A percentile compares a stretch with the other conserved stretches of the same genome.
phyloP scores from a whole-genome alignment of 768 basidiomycete genomes.

The Russula sp. region DNA sequence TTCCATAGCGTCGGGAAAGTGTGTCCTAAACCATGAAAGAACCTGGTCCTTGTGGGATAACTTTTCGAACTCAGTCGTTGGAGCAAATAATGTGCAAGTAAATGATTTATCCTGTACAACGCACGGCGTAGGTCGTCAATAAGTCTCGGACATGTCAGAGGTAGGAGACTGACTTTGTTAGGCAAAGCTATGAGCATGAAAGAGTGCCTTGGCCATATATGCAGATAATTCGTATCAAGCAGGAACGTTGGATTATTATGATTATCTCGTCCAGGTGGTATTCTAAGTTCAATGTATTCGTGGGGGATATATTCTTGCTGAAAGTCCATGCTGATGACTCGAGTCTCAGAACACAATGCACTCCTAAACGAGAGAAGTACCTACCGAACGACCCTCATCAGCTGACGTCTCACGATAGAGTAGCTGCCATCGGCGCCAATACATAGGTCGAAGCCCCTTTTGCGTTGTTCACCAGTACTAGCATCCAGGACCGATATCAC shows the following conservation, averaged over 20 bases:
- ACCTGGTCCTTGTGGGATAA: constrained; percentile 51
- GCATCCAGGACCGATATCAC: constrained; percentile 46
- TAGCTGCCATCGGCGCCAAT: constrained; percentile 94
- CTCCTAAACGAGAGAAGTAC: constrained; percentile 31
- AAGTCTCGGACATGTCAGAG: constrained; percentile 21
- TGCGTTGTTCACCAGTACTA: constrained; percentile 35
- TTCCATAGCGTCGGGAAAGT: constrained; percentile 85
- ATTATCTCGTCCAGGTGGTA: constrained; percentile 68
- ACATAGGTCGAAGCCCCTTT: constrained; percentile 65
- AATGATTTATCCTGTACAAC: constrained; percentile 75
- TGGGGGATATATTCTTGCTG: constrained; percentile 93
- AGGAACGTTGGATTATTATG: constrained; percentile 62
- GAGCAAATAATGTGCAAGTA: constrained; percentile 94
- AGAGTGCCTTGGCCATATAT: constrained; percentile 98
- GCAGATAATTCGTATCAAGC: constrained; percentile 92
- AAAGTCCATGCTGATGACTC: constrained; percentile 72
- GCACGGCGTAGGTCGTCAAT: constrained; percentile 14
- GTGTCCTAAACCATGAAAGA: constrained; percentile 65
- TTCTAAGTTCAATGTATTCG: constrained; percentile 93
- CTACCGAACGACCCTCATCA: constrained; percentile 93
- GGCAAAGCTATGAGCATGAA: constrained; percentile 99
- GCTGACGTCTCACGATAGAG: constrained; percentile 82
- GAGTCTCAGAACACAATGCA: constrained; percentile 21
- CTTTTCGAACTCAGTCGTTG: constrained; percentile 65
- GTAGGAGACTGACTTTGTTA: constrained; percentile 66